Evolutionary conservation across 352 stramenopile genomes (phyloP).

Genomic region (Phytophthora idaei): DNA sequence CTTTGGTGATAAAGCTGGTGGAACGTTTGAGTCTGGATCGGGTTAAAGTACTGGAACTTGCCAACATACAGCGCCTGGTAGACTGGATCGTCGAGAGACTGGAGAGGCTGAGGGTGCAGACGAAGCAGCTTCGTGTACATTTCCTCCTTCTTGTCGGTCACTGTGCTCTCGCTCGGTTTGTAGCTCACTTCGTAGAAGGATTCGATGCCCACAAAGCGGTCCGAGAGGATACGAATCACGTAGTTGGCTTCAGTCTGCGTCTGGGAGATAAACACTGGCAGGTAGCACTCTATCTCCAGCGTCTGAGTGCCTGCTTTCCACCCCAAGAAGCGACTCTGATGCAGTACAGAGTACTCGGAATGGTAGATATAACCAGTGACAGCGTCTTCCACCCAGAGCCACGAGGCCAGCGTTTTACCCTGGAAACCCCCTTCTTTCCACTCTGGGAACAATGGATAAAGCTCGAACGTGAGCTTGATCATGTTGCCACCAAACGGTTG

Average conservation of each 20-base stretch:
- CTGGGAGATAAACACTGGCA: slow-evolving; percentile 95
- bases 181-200: slow-evolving; percentile 81
- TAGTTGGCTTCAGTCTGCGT: slow-evolving; percentile 90
- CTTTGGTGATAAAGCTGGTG: slow-evolving; percentile 97
- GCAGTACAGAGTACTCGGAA: slow-evolving; percentile 90
- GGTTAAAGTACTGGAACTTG: slow-evolving; percentile 89
- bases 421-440: slow-evolving; percentile 71
- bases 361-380: slow-evolving; percentile 94
- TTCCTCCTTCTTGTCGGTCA: slow-evolving; percentile 48
- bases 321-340: slow-evolving; percentile 73
- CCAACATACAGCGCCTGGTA: slow-evolving; percentile 94
- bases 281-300: slow-evolving; percentile 94
- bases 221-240: slow-evolving; percentile 94
- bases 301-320: slow-evolving; percentile 69
- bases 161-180: slow-evolving; percentile 40
- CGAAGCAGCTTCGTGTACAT: slow-evolving; percentile 92
- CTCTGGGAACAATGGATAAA: slow-evolving; percentile 68
- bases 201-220: slow-evolving; percentile 97
- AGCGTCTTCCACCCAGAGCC: slow-evolving; percentile 98
- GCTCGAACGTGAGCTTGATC: slow-evolving; percentile 90
- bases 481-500: slow-evolving; percentile 97
- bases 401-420: slow-evolving; percentile 86
- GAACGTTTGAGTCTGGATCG: slow-evolving; percentile 99
- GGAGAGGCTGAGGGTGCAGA: slow-evolving; percentile 94
- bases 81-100: slow-evolving; percentile 89